Conservation (phyloP, 2,329 filamentous ascomycete species). For the Gaeumannomyces sp. region DNA sequence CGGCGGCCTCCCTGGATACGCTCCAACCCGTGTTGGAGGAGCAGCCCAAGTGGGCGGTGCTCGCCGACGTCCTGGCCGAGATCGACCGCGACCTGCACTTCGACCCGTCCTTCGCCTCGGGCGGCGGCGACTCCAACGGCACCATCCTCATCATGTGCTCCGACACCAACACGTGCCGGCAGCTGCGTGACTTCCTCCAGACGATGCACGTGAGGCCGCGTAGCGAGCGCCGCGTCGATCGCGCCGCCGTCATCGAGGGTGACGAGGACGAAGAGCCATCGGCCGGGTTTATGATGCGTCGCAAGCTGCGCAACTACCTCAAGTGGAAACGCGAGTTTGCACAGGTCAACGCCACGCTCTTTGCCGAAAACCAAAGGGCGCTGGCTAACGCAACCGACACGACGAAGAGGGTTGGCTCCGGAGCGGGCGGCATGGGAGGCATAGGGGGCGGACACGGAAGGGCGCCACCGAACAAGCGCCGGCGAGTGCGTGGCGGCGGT, state of each 20-base stretch:
- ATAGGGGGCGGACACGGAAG: constrained; percentile 33
- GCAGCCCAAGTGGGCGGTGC: constrained; percentile 84
- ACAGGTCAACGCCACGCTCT: constrained; percentile 72
- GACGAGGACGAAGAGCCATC: constrained; percentile 58
- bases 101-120: constrained; percentile 50
- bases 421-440: constrained; percentile 34
- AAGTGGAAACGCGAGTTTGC: constrained; percentile 87
- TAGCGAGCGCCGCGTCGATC: constrained; percentile 36
- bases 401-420: constrained; percentile 32
- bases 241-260: constrained; percentile 37
- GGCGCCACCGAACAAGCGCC: constrained; percentile 76
- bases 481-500: constrained; percentile 76
- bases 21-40: constrained; percentile 83
- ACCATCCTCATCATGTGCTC: constrained; percentile 94
- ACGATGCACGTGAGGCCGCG: constrained; percentile 73
- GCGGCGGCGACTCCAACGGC: constrained; percentile 82
- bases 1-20: constrained; percentile 44
- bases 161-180: constrained; percentile 77
- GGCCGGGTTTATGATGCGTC: constrained; percentile 82
- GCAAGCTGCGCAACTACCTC: constrained; percentile 79
- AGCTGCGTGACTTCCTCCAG: constrained; percentile 85
- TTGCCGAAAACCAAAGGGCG: constrained; percentile 72
- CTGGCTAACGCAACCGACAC: constrained; percentile 61
- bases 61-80: constrained; percentile 87
- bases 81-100: constrained; percentile 88